Conservation (phyloP, 2,329 filamentous ascomycete species). For the Diaporthe amygdali region DNA sequence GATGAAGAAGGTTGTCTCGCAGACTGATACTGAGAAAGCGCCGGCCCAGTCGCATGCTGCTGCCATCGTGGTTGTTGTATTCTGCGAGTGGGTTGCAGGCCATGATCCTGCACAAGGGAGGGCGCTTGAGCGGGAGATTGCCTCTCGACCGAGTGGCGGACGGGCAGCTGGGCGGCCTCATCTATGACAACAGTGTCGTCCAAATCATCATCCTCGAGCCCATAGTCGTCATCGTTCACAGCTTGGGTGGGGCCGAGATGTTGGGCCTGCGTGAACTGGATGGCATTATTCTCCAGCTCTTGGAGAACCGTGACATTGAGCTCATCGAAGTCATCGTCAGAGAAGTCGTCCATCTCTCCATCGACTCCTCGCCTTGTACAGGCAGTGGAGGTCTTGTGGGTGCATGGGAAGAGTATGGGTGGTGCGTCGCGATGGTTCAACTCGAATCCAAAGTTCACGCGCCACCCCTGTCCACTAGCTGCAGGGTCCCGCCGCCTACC, state of each 20-base stretch:
- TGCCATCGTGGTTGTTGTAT: conserved; percentile 24
- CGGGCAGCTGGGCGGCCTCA: conserved; percentile 45
- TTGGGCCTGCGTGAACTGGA: conserved; percentile 62
- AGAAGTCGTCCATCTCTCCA: conserved; percentile 61
- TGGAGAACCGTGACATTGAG: conserved; percentile 62
- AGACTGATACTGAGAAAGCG: conserved; percentile 18
- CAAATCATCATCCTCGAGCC: conserved; percentile 62
- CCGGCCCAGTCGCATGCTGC: conserved; percentile 19
- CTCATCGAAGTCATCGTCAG: conserved; percentile 67
- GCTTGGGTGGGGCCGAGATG: conserved; percentile 34
- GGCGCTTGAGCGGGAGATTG: conserved; percentile 40
- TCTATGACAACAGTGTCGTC: conserved; percentile 63
- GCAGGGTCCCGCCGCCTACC: not conserved
- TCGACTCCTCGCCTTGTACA: not conserved
- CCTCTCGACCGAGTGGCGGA: conserved; percentile 42
- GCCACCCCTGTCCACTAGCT: not conserved
- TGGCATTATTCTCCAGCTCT: conserved; percentile 68
- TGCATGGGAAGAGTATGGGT: not conserved
- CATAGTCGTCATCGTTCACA: conserved; percentile 40
- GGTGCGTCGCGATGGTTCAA: not conserved
- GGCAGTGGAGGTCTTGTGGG: not conserved
- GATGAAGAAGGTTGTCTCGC: conserved; percentile 17
- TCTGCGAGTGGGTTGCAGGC: not conserved
- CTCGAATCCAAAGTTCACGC: not conserved
- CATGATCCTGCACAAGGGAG: conserved; percentile 14